Percentiles rank a stretch among this genome's conserved stretches.
Conservation (phyloP, 139 green algal genomes). For the Eudorina sp. region DNA sequence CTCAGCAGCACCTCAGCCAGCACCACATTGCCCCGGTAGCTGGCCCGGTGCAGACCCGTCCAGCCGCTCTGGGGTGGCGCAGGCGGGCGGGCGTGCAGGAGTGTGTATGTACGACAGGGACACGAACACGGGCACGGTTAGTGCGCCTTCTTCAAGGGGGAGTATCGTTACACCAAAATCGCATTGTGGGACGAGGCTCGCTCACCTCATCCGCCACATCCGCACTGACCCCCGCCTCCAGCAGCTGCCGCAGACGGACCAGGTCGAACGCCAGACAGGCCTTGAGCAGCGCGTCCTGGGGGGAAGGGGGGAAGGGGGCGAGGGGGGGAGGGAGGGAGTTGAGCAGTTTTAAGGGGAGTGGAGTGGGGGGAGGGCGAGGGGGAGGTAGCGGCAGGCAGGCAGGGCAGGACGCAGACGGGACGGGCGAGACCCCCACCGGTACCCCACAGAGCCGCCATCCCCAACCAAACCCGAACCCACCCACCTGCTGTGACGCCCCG, state of each 20-base stretch:
- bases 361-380: no score
- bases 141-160: no score
- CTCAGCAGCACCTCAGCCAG: slow-evolving; percentile 30
- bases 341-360: no score
- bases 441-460: background rate
- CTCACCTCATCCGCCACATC: slow-evolving; percentile 1
- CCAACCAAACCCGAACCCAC: background rate
- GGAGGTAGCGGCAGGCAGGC: no score
- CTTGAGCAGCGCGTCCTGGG: slow-evolving; percentile 25
- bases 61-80: slow-evolving; percentile 26
- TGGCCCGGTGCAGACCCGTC: background rate
- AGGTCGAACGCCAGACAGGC: slow-evolving; percentile 21
- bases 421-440: background rate
- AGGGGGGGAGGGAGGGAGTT: no score
- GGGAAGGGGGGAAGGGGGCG: no score
- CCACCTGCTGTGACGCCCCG: background rate
- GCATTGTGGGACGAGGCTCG: background rate
- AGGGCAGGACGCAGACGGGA: background rate
- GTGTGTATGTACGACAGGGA: background rate
- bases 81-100: background rate
- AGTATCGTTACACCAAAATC: background rate
- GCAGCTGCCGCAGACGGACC: background rate
- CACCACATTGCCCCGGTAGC: slow-evolving; percentile 21
- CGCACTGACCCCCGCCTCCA: background rate
- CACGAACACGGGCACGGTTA: no score